Evolutionary conservation across 2,329 filamentous ascomycete species (phyloP), one percentile per base, ranked within the genome.

Genomic region (Kalmusia sp.): DNA sequence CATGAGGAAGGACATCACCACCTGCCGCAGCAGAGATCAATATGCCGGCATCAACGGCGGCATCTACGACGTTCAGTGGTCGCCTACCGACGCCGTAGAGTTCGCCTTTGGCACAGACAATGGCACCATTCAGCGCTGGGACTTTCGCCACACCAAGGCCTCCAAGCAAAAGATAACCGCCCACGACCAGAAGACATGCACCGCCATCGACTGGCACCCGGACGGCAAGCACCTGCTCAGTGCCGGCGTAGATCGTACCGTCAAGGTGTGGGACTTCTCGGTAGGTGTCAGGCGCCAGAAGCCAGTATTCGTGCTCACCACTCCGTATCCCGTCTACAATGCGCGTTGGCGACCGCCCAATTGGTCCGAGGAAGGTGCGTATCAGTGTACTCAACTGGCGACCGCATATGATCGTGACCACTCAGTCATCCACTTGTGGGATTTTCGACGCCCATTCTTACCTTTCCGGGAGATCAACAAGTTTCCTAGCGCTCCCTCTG

Each of bases 91-190:
- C 60, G 84, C 81, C 14, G 76, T 84, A 50, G 80, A 85, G 61
- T 87, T 88, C 69, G 86, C 85, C 6, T 84, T 86, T 60, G 84
- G 84, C 38, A 87, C 86, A 14, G 86, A 88, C 66, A 84, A 83
- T 58, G 86, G 86, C 34, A 81, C 79, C 49, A 81, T 88, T 39
- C 85, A 88, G 67, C 77, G 83, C 57, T 88, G 86, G 86, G 86
- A 88, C 68, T 82, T 82, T 54, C 81, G 84, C 51, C 81, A 84
- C 57, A 74, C 79, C 47, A 83, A 79, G 59, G 78, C 79, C 22
- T 81, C 86, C 6, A 78, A 85, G 63, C 74, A 87, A 61, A 83
- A 82, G 59, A 84, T 88, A 51, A 81, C 83, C 28, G 86, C 85
- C 37, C 86, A 88, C 65, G 81, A 84, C 59, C 66, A 71, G 56